A percentile compares a stretch with the other conserved stretches of the same genome.
Evolutionary conservation across 805 yeast species (phyloP).

Genomic region (Monosporozyma yasuniensis): DNA sequence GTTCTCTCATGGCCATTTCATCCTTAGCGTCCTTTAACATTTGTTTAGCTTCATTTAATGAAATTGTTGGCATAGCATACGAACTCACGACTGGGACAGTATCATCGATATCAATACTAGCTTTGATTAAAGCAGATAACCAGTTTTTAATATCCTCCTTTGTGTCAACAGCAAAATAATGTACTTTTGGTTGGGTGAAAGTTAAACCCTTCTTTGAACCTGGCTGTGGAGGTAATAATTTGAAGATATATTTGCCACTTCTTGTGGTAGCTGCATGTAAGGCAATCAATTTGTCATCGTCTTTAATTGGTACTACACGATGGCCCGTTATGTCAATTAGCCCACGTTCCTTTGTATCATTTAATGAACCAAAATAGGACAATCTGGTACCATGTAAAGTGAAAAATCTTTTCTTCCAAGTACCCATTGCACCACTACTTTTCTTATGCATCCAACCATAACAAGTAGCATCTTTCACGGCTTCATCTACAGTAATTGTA

Average conservation of each 20-base stretch:
- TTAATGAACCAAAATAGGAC: slow-evolving; percentile 71
- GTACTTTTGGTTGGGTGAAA: slow-evolving; percentile 91
- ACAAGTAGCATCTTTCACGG: slow-evolving; percentile 62
- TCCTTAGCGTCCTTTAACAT: slow-evolving; percentile 74
- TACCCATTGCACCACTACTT: slow-evolving; percentile 70
- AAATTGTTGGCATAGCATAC: slow-evolving; percentile 90
- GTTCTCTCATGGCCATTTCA: slow-evolving; percentile 49
- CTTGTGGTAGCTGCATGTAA: slow-evolving; percentile 89
- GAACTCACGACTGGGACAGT: slow-evolving; percentile 84
- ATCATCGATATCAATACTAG: slow-evolving; percentile 93
- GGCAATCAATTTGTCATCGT: slow-evolving; percentile 77
- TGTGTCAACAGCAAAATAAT: slow-evolving; percentile 90
- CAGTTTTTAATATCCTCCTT: slow-evolving; percentile 86
- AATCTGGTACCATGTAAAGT: slow-evolving; percentile 87
- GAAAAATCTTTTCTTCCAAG: slow-evolving; percentile 82
- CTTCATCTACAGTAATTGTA: slow-evolving; percentile 61
- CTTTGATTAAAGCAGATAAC: slow-evolving; percentile 90
- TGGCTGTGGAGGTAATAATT: slow-evolving; percentile 92
- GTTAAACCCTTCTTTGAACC: slow-evolving; percentile 92
- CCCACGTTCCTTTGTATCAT: slow-evolving; percentile 80
- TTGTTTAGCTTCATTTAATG: slow-evolving; percentile 79
- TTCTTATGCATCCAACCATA: slow-evolving; percentile 96
- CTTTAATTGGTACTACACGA: slow-evolving; percentile 72
- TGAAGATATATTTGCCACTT: slow-evolving; percentile 83
- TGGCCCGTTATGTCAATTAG: slow-evolving; percentile 93